Evolutionary conservation across 495 filamentous ascomycete species (phyloP), one percentile per base, ranked within the genome.

Genomic region (Daldinia bambusicola): DNA sequence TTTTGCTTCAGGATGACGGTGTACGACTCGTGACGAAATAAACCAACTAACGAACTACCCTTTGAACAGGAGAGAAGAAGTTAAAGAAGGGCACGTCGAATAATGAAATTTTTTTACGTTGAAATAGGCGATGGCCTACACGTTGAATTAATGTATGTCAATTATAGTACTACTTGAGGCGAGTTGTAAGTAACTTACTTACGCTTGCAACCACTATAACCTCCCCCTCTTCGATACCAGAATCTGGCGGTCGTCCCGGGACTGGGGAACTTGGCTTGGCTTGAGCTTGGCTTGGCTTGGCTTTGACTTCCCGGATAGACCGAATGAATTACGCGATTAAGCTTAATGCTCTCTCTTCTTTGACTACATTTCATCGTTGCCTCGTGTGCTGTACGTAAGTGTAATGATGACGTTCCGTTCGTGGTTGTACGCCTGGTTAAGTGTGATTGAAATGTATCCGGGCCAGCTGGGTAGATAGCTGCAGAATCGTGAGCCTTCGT

Each of bases 321-420:
- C 60, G 53, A 69, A 69, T 45, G 66, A 69, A 69, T 69, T 56
- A 30, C 43, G 51, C 22, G 66, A 63, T 31, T 40, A 10, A 31
- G 30, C 1, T 18, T 2, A 56, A 26, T 26, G 26, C 26, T 16
- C 7, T 30, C 52, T 34, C 26, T 45, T 43, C 10, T 45, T 40
- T 48, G 9, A 22, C 12, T 48, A n/a, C n/a, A n/a, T n/a, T n/a
- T n/a, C n/a, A 48, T 22, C 9, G 18, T 22, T 22, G 43, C 43
- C 8, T 48, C 22, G 7, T 7, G 40, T 43, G 40, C 13, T 26
- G n/a, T 43, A 16, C 41, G 16, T 45, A 45, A 8, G 2, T 36
- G 34, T 36, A 36, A 10, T 7, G 7, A 48, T 48, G 41, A 18
- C 41, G 43, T 48, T 48, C 18, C 43, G 16, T 20, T 22, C 16